Base-by-base conservation (phyloP, 371 early-diverging fungal species). In the Mucor plumbeus region DNA sequence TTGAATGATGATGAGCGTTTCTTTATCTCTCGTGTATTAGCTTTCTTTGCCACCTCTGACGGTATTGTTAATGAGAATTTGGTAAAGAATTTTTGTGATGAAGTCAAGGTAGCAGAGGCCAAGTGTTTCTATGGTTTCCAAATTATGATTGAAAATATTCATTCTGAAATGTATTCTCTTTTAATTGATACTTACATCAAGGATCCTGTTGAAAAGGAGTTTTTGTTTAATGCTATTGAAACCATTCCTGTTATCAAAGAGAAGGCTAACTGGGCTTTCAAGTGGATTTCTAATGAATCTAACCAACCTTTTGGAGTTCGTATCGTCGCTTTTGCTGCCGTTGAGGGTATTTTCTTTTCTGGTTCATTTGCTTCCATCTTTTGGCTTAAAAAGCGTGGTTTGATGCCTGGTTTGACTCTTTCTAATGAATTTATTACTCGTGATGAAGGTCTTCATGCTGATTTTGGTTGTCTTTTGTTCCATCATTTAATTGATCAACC, bases 61-160 rank as follows among this genome's bases (percentile, higher is more conserved):
- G 99, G 99, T 63, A 99, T 99, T 73, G 99, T 99, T 67, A 98
- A 99, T 78, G 99, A 99, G 81, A 99, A 99, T 78, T 82, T 99
- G 48, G 92, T 98, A 31, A 92, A 94, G 78, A 90, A 98, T 54
- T 99, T 99, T 81, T 91, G 94, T 64, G 90, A 89, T 53, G 99
- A 99, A 73, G 98, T 99, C 31, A 97, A 97, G 80, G 91, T 98
- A 65, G 92, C 97, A 40, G 99, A 99, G 80, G 99, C 99, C 11
- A 86, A 96, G 63, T 96, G 94, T 80, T 99, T 99, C 80, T 99
- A 99, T 77, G 99, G 98, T 19, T 99, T 99, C 88, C 99, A 99
- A 83, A 97, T 99, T 77, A 99, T 98, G 96, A 99, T 99, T 71
- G 99, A 99, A 82, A 99, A 99, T 85, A 95, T 99, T 69, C 99